Conservation (phyloP, 164 flowering plant genomes). For the Akebia trifoliata region DNA sequence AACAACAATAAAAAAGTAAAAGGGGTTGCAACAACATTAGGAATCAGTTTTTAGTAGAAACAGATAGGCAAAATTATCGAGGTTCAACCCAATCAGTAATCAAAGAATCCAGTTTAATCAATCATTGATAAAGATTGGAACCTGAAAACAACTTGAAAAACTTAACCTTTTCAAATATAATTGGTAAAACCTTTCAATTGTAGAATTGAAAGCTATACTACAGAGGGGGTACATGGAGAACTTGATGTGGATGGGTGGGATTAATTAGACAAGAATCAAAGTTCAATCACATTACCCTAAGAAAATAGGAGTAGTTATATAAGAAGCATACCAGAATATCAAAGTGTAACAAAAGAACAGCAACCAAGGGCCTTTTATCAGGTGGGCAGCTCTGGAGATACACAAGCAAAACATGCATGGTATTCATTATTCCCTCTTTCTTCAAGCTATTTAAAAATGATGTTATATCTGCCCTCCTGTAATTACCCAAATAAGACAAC, state of each 20-base stretch:
- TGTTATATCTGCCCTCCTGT: slow-evolving; percentile 47
- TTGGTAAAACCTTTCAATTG: background rate
- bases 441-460: slow-evolving; percentile 40
- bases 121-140: background rate
- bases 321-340: slow-evolving; percentile 50
- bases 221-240: background rate
- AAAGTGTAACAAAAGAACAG: slow-evolving; percentile 52
- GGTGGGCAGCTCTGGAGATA: slow-evolving; percentile 45
- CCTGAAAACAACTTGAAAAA: background rate
- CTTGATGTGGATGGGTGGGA: background rate
- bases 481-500: slow-evolving; percentile 6
- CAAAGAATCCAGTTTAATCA: background rate
- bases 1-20: too few relatives aligned
- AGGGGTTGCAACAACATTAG: too few relatives aligned
- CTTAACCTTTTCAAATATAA: background rate
- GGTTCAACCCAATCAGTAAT: background rate
- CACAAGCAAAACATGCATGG: slow-evolving; percentile 47
- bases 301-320: background rate
- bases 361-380: slow-evolving; percentile 46
- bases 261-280: background rate
- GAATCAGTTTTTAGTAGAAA: too few relatives aligned
- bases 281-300: background rate
- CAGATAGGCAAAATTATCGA: too few relatives aligned
- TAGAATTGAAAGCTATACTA: background rate
- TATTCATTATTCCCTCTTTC: slow-evolving; percentile 35